Base-by-base conservation (phyloP, 805 yeast species). In the Saccharomycopsis guyanensis region DNA sequence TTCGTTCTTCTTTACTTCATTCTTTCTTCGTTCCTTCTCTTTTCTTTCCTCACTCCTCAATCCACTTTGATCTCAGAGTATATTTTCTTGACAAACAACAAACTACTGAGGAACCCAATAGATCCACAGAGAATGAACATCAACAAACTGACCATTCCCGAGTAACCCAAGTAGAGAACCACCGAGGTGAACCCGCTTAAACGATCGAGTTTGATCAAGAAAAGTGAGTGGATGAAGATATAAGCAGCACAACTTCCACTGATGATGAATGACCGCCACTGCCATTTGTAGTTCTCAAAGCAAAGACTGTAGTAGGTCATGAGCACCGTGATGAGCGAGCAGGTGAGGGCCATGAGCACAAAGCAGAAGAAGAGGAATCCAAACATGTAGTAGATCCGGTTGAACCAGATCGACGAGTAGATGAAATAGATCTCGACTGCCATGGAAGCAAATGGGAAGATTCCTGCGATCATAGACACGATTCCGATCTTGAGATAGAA, bases 351-450 rank as follows among this genome's bases (percentile, higher is more conserved):
- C 86, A 87, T 83, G 59, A 89, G 71, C n/a, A 82, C 53, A 61
- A 86, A 80, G 57, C 96, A 88, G 68, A 89, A 80, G 64, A 89
- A 86, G 55, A 91, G 69, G 73, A 91, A 93, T 10, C 97, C 98
- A 71, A 93, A 93, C 97, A 93, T 91, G 73, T 89, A 93, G 71
- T 78, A 93, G 54, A 89, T 81, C 63, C 86, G 77, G 72, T 86
- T 88, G 66, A 85, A 86, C 98, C 98, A 91, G 55, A 93, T 66
- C 27, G 96, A 86, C 43, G 86, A 76, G 69, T 86, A 81, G 57
- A 93, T 86, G 68, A 88, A 91, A 66, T 87, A 89, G 76, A 93
- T 76, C 68, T 93, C 97, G 47, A 93, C 93, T 20, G 96, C 88
- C 60, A 93, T 84, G 18, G 96, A 82, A 7, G 96, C 95, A 60